These are phyloP conservation scores for Colletotrichum shisoi DNA, from an alignment of 2,329 filamentous ascomycete genomes.

Conservation along the genomic window DNA sequence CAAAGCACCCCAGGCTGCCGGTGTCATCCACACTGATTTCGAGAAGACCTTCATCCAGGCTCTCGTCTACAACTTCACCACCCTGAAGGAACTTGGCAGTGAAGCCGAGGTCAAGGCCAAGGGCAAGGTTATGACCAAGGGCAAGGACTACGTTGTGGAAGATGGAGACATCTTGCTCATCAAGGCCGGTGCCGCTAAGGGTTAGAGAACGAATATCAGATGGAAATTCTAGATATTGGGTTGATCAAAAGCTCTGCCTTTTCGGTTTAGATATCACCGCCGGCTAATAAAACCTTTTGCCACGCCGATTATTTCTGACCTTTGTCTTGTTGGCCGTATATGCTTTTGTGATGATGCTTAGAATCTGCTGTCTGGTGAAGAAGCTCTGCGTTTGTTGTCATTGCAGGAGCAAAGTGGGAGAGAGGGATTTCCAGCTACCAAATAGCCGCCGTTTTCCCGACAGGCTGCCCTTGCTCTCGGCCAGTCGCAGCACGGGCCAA, in stretches of 20 bases:
- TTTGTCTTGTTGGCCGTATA: neutral
- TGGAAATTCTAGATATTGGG: constrained; percentile 38
- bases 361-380: no score
- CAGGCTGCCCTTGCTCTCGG: no score
- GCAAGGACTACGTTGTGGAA: constrained; percentile 92
- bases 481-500: constrained; percentile 13
- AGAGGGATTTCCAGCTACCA: no score
- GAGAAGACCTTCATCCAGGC: constrained; percentile 99
- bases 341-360: neutral
- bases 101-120: constrained; percentile 89
- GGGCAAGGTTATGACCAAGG: constrained; percentile 98
- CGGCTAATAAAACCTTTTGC: constrained; percentile 35
- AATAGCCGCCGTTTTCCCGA: constrained; percentile 7
- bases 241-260: constrained; percentile 39
- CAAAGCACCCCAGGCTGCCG: constrained; percentile 96
- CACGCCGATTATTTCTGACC: neutral
- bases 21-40: constrained; percentile 98
- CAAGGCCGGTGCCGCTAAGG: constrained; percentile 86
- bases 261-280: constrained; percentile 39
- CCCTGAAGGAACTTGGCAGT: constrained; percentile 85
- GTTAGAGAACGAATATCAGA: constrained; percentile 51
- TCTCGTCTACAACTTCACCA: constrained; percentile 87
- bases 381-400: no score
- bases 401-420: neutral
- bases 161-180: constrained; percentile 86